A percentile compares a stretch with the other conserved stretches of the same genome.
phyloP scores from a whole-genome alignment of 306 rosid species.

The Potentilla sterilis region DNA sequence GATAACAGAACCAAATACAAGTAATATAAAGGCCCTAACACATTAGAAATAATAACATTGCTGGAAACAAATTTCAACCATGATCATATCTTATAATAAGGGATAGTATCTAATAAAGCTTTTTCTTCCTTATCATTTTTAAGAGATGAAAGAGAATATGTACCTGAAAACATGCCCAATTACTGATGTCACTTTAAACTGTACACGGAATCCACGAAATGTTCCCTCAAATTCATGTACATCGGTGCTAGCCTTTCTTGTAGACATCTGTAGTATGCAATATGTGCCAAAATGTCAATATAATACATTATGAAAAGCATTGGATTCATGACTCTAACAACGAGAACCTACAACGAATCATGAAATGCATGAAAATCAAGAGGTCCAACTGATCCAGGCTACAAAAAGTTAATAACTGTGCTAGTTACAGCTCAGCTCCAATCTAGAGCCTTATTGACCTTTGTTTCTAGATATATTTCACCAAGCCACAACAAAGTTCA shows the following conservation, averaged over 20 bases:
- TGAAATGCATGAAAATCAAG: neutral
- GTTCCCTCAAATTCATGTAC: constrained; percentile 80
- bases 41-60: constrained; percentile 5
- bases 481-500: neutral
- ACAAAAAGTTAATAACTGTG: neutral
- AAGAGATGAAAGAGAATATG: constrained; percentile 26
- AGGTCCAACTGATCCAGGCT: neutral
- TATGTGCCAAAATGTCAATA: constrained; percentile 13
- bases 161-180: constrained; percentile 96
- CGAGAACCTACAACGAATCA: neutral
- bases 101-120: neutral
- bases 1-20: neutral
- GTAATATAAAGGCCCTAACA: constrained; percentile 3
- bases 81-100: neutral
- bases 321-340: neutral
- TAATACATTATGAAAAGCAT: constrained; percentile 9
- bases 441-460: neutral
- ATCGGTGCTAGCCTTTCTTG: constrained; percentile 86
- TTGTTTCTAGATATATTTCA: neutral
- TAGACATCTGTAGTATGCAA: constrained; percentile 58
- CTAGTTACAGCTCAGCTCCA: neutral
- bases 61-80: constrained; percentile 1
- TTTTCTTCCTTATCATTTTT: neutral
- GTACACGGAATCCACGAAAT: constrained; percentile 53
- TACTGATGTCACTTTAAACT: constrained; percentile 87